Base-by-base conservation (phyloP, 768 basidiomycete species). In the Macrolepiota fuliginosa region DNA sequence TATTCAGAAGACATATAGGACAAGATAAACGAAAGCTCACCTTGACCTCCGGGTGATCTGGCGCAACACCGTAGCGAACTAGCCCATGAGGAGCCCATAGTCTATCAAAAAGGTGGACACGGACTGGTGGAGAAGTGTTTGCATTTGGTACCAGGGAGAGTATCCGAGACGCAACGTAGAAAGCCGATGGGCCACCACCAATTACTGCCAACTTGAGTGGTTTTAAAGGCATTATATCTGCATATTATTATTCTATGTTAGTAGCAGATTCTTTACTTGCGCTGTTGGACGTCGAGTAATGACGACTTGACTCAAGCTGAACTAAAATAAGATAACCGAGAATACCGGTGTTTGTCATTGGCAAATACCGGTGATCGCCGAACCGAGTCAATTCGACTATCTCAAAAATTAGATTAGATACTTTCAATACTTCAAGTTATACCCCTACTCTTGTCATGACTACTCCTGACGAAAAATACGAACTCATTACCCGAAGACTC, bases 11-110 rank as follows among this genome's bases (percentile, higher is more conserved):
- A 17, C 15, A n/a, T 6, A 9, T 0, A 15, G 32, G 4, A 15
- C 54, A 11, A 7, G 10, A 19, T 29, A 7, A 32, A 39, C 17
- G 53, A 3, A 24, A 36, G 68, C 77, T 71, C 66, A 74, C 96
- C 85, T 98, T 99, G 73, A 98, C 96, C 77, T 98, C 96, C 10
- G 97, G 94, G 73, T 98, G 96, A 76, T 98, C 96, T 47, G 96
- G 96, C 11, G 97, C 96, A 13, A 99, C 96, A 0, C 97, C 96
- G 69, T 96, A 99, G 49, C 97, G 81, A 3, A 97, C 95, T 1
- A 98, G 81, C 0, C 97, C 97, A 70, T 97, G 92, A 11, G 96
- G 96, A 29, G 94, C 88, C 84, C 96, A 98, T 11, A 96, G 80
- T 36, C 93, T 82, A 76, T 99, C 96, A 71, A 87, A 99, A 69